Evolutionary conservation across 371 early-diverging fungal genomes (phyloP).

Genomic region (Rhizopus microsporus): DNA sequence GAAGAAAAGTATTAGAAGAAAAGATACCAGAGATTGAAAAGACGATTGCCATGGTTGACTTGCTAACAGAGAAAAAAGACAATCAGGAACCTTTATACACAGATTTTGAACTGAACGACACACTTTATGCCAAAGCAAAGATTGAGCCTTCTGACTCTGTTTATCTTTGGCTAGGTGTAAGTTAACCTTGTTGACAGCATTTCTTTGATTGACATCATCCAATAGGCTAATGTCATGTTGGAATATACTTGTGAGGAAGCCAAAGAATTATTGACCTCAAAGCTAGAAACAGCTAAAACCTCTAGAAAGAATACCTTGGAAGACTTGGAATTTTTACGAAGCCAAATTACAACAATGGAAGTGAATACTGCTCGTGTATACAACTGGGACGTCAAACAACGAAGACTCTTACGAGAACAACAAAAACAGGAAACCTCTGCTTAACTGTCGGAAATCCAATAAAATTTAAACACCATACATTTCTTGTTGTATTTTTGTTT

Average conservation of each 20-base stretch:
- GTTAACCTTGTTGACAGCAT: constrained; percentile 9
- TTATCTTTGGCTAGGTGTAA: constrained; percentile 94
- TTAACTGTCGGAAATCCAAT: constrained; percentile 13
- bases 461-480: not conserved
- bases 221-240: constrained; percentile 95
- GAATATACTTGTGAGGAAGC: constrained; percentile 94
- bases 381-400: constrained; percentile 95
- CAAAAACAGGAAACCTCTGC: constrained; percentile 27
- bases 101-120: constrained; percentile 92
- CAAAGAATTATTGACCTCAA: constrained; percentile 72
- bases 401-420: constrained; percentile 56
- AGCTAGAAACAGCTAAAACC: constrained; percentile 73
- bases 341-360: constrained; percentile 98
- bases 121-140: constrained; percentile 86
- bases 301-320: constrained; percentile 76
- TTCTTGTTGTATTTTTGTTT: constrained; percentile 1
- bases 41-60: constrained; percentile 85
- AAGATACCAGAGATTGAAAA: constrained; percentile 97
- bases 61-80: constrained; percentile 66
- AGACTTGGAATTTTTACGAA: constrained; percentile 92
- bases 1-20: constrained; percentile 78
- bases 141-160: constrained; percentile 79
- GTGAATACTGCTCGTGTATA: constrained; percentile 97
- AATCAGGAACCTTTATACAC: constrained; percentile 77
- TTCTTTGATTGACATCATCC: too few species aligned